Conservation (phyloP, 1,284 basidiomycete genomes). For the Inonotus hispidus region DNA sequence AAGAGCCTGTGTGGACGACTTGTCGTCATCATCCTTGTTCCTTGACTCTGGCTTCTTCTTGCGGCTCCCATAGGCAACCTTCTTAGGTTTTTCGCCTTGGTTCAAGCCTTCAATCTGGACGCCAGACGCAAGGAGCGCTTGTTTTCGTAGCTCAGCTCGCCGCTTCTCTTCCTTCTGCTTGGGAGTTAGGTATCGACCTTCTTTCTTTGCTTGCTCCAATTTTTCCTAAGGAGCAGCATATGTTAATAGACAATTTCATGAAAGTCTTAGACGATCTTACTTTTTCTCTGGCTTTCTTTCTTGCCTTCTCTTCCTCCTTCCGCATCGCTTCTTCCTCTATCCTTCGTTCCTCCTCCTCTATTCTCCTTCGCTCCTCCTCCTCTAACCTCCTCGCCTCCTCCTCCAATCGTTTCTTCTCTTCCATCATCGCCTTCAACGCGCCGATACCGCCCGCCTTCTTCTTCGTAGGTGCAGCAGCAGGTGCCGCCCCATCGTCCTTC, state of each 20-base stretch:
- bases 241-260: slow-evolving; percentile 8
- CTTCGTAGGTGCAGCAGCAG: slow-evolving; percentile 54
- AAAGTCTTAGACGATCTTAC: too few species aligned
- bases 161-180: slow-evolving; percentile 96
- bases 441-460: slow-evolving; percentile 64
- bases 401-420: slow-evolving; percentile 82
- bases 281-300: too few species aligned
- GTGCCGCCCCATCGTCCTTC: slow-evolving; percentile 68
- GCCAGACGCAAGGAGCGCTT: slow-evolving; percentile 87
- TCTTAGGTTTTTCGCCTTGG: slow-evolving; percentile 55
- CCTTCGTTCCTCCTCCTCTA: slow-evolving; percentile 70
- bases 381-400: slow-evolving; percentile 79
- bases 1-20: slow-evolving; percentile 21
- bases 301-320: slow-evolving; percentile 90
- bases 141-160: slow-evolving; percentile 85
- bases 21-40: slow-evolving; percentile 20
- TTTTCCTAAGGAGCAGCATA: slow-evolving; percentile 52
- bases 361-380: slow-evolving; percentile 75
- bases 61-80: slow-evolving; percentile 76
- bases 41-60: slow-evolving; percentile 66
- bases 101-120: slow-evolving; percentile 87
- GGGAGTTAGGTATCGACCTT: slow-evolving; percentile 86
- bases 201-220: slow-evolving; percentile 81
- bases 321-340: slow-evolving; percentile 81
- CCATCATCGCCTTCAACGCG: slow-evolving; percentile 79